phyloP scores from a whole-genome alignment of 2,329 filamentous ascomycete genomes.

The Penicillium sp. region DNA sequence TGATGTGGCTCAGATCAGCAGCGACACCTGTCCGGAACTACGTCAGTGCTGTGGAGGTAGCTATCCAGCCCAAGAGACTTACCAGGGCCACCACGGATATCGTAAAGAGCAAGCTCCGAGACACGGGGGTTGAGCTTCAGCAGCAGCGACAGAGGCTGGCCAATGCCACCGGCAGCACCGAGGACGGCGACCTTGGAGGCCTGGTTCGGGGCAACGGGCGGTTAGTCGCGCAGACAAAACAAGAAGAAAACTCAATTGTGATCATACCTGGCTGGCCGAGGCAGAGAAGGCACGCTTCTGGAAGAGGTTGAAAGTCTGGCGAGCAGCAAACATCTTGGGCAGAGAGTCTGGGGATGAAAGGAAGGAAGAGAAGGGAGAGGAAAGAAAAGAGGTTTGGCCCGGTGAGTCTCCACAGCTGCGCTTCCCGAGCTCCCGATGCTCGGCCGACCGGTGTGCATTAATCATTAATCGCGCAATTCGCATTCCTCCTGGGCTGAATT shows the following conservation, averaged over 20 bases:
- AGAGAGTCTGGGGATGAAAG: slow-evolving; percentile 13
- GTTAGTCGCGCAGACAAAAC: slow-evolving; percentile 12
- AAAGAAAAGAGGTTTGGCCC: slow-evolving; percentile 11
- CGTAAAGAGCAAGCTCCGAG: slow-evolving; percentile 90
- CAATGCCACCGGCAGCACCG: slow-evolving; percentile 95
- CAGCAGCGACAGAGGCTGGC: slow-evolving; percentile 93
- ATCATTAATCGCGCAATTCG: too few relatives aligned
- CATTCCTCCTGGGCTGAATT: neutral
- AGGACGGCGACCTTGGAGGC: slow-evolving; percentile 96
- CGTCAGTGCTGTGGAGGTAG: neutral
- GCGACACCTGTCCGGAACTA: slow-evolving; percentile 67
- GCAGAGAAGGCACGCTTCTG: slow-evolving; percentile 77
- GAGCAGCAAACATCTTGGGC: slow-evolving; percentile 67
- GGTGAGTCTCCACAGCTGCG: slow-evolving; percentile 13
- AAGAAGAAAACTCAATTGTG: slow-evolving; percentile 9
- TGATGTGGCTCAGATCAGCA: slow-evolving; percentile 97
- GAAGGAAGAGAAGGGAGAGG: slow-evolving; percentile 16
- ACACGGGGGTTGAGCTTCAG: slow-evolving; percentile 98
- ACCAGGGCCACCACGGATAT: slow-evolving; percentile 92
- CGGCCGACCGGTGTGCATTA: slow-evolving; percentile 11
- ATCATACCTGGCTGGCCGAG: slow-evolving; percentile 66
- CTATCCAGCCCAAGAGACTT: slow-evolving; percentile 37
- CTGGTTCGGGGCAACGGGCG: slow-evolving; percentile 50
- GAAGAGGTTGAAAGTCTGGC: slow-evolving; percentile 50
- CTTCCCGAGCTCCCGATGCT: slow-evolving; percentile 19